Evolutionary conservation across 305 asterid species (phyloP).

Genomic region (Fraxinus nigra): DNA sequence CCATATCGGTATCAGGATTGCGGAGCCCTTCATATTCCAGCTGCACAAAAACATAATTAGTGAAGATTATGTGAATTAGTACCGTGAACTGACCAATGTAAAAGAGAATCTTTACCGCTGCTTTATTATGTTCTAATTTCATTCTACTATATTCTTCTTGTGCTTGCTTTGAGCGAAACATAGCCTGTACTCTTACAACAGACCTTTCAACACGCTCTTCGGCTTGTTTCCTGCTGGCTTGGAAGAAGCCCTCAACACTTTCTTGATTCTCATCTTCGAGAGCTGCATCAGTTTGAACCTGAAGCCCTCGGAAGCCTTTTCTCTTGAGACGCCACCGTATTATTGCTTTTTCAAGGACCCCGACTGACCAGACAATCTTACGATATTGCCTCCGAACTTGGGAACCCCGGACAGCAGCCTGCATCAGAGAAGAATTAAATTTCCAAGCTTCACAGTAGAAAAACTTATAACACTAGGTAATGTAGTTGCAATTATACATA

Average conservation of each 20-base stretch:
- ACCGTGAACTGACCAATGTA: background rate
- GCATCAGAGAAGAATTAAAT: conserved; percentile 17
- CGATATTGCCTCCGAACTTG: conserved; percentile 77
- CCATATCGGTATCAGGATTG: conserved; percentile 51
- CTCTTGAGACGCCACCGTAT: conserved; percentile 93
- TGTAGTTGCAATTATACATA: background rate
- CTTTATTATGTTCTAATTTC: conserved; percentile 66
- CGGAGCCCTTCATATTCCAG: conserved; percentile 51
- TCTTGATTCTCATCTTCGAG: conserved; percentile 42
- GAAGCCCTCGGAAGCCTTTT: conserved; percentile 92
- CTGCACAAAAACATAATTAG: conserved; percentile 35
- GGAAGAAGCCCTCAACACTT: conserved; percentile 71
- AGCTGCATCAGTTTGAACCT: conserved; percentile 41
- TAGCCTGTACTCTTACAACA: conserved; percentile 85
- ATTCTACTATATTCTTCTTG: conserved; percentile 93
- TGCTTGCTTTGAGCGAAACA: conserved; percentile 91
- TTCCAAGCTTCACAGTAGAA: conserved; percentile 2
- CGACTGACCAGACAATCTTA: conserved; percentile 85
- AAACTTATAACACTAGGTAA: background rate
- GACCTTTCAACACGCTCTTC: conserved; percentile 97
- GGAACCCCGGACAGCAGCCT: conserved; percentile 82
- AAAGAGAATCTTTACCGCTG: conserved; percentile 42
- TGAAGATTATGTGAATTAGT: background rate
- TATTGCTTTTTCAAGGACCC: conserved; percentile 87
- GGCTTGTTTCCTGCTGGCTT: conserved; percentile 89